A percentile compares a stretch with the other conserved stretches of the same genome.
Conservation (phyloP, 148 eudicot genomes). For the Dysphania ambrosioides region DNA sequence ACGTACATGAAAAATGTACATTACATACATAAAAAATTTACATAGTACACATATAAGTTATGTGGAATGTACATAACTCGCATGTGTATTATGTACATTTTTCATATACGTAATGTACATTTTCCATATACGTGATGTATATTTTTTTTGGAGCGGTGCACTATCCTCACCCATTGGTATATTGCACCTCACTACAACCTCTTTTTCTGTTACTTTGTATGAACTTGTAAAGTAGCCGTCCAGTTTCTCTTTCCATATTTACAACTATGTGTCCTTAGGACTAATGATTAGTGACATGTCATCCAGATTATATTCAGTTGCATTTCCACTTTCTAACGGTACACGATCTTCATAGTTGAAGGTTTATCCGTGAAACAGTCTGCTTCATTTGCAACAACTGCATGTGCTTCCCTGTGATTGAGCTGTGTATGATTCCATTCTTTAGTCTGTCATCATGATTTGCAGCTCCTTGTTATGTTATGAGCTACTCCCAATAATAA, state of each 20-base stretch:
- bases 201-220: not conserved
- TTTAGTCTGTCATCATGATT: not conserved
- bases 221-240: not conserved
- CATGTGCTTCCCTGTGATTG: slow-evolving; percentile 22
- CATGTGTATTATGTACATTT: too few species aligned
- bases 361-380: not conserved
- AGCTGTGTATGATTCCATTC: not conserved
- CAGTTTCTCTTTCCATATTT: not conserved
- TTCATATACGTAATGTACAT: too few species aligned
- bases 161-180: too few species aligned
- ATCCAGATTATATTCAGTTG: not conserved
- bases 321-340: slow-evolving; percentile 8
- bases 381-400: not conserved
- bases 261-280: not conserved
- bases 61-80: too few species aligned
- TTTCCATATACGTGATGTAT: too few species aligned
- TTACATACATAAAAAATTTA: too few species aligned
- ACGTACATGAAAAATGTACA: too few species aligned
- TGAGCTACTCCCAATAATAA: too few species aligned
- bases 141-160: too few species aligned
- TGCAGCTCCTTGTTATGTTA: not conserved
- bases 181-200: not conserved
- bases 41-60: too few species aligned
- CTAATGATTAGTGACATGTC: not conserved
- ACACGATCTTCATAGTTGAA: not conserved